A percentile compares a stretch with the other conserved stretches of the same genome.
phyloP scores from a whole-genome alignment of 2,329 filamentous ascomycete species.

The Aspergillus sp. region DNA sequence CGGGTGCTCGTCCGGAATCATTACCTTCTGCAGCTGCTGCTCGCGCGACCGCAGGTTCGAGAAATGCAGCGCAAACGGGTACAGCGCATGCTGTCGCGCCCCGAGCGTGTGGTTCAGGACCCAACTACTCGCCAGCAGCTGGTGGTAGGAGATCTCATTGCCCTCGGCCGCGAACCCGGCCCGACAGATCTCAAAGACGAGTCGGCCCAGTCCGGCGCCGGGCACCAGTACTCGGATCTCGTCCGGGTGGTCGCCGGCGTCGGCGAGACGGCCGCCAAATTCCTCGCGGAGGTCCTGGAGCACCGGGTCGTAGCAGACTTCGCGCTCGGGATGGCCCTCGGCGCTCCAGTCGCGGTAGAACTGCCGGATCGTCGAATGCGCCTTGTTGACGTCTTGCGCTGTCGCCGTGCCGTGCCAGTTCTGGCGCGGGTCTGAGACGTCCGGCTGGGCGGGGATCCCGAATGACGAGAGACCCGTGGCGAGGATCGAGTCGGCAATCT shows the following conservation, averaged over 20 bases:
- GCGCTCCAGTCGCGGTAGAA: slow-evolving; percentile 93
- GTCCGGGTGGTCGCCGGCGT: slow-evolving; percentile 20
- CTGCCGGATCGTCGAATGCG: slow-evolving; percentile 85
- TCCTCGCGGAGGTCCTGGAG: slow-evolving; percentile 60
- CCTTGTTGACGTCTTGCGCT: slow-evolving; percentile 79
- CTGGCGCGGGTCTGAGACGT: slow-evolving; percentile 42
- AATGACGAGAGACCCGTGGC: slow-evolving; percentile 68
- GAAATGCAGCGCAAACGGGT: slow-evolving; percentile 84
- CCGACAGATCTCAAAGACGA: slow-evolving; percentile 82
- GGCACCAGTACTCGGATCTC: slow-evolving; percentile 74
- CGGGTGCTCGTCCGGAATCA: slow-evolving; percentile 79
- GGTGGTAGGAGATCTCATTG: slow-evolving; percentile 96
- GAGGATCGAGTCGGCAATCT: slow-evolving; percentile 77
- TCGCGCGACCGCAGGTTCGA: slow-evolving; percentile 75
- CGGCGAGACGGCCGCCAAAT: slow-evolving; percentile 30
- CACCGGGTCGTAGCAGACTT: slow-evolving; percentile 75
- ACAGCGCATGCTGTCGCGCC: slow-evolving; percentile 67
- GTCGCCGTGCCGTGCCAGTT: slow-evolving; percentile 72
- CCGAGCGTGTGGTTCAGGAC: slow-evolving; percentile 53
- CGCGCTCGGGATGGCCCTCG: slow-evolving; percentile 71
- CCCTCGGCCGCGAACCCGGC: slow-evolving; percentile 76
- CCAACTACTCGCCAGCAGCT: slow-evolving; percentile 78
- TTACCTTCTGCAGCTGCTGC: slow-evolving; percentile 72
- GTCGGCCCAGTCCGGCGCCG: slow-evolving; percentile 80
- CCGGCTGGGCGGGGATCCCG: slow-evolving; percentile 45